Evolutionary conservation across 768 basidiomycete species (phyloP).

Genomic region (Rubroboletus satanas): DNA sequence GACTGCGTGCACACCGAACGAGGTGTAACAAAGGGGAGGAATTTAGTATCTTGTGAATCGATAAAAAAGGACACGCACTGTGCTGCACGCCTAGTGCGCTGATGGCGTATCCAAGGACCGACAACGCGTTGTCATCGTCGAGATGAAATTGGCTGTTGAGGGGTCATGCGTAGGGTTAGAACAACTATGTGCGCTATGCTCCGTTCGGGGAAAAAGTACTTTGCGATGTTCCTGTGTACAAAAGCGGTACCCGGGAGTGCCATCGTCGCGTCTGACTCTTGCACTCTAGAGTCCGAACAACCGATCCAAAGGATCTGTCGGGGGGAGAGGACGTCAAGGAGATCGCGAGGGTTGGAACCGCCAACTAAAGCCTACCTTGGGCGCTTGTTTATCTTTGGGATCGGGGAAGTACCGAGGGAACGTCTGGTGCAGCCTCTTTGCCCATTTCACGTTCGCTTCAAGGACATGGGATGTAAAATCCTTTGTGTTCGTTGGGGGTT

Average conservation of each 20-base stretch:
- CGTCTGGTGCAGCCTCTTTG: conserved; percentile 17
- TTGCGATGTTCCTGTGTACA: conserved; percentile 84
- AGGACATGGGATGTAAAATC: conserved; percentile 2
- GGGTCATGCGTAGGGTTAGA: neutral
- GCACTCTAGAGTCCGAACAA: conserved; percentile 82
- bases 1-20: conserved; percentile 39
- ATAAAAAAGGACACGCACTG: conserved; percentile 44
- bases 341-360: neutral
- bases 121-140: conserved; percentile 63
- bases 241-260: conserved; percentile 78
- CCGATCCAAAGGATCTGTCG: conserved; percentile 72
- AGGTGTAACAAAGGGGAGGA: no score
- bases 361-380: conserved; percentile 16
- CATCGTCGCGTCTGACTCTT: conserved; percentile 68
- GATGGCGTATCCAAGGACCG: conserved; percentile 74
- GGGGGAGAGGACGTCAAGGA: neutral
- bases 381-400: conserved; percentile 5
- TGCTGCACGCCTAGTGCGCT: conserved; percentile 64
- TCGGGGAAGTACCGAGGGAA: conserved; percentile 24
- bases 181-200: neutral
- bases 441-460: conserved; percentile 17
- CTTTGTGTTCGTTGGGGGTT: neutral
- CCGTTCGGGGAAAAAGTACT: conserved; percentile 41
- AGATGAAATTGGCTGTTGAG: conserved; percentile 60
- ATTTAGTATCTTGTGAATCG: no score